Percentiles rank a stretch among this genome's conserved stretches.
Evolutionary conservation across 495 filamentous ascomycete genomes (phyloP).

Genomic region (Cercophora scortea): DNA sequence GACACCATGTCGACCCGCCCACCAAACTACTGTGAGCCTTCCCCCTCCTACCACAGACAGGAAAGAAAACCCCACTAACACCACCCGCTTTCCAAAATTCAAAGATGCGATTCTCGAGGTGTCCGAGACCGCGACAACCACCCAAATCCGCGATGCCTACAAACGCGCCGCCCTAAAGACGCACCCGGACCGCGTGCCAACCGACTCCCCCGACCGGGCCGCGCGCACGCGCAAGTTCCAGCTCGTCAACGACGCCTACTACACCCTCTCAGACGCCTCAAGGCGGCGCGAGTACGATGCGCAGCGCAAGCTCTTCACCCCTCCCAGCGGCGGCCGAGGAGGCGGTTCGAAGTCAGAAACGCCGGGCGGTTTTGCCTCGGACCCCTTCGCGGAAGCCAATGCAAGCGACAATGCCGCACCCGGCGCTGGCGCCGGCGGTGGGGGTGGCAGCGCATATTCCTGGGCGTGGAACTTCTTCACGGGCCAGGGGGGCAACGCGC

Average conservation of each 20-base stretch:
- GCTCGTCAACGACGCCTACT: slow-evolving; percentile 96
- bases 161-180: slow-evolving; percentile 90
- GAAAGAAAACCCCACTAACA: not conserved
- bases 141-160: slow-evolving; percentile 91
- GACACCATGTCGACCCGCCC: not conserved
- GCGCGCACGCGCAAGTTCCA: slow-evolving; percentile 85
- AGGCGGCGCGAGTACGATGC: slow-evolving; percentile 87
- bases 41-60: not conserved
- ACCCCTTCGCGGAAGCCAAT: slow-evolving; percentile 52
- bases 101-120: slow-evolving; percentile 66
- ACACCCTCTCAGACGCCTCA: slow-evolving; percentile 73
- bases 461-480: slow-evolving; percentile 48
- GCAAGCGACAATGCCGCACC: slow-evolving; percentile 32
- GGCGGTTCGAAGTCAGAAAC: slow-evolving; percentile 10
- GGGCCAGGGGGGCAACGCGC: slow-evolving; percentile 9
- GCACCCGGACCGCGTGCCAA: slow-evolving; percentile 86
- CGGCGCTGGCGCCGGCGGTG: slow-evolving; percentile 34
- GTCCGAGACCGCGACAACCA: slow-evolving; percentile 60
- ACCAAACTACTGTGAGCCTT: slow-evolving; percentile 4
- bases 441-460: slow-evolving; percentile 20
- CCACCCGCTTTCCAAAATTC: not conserved
- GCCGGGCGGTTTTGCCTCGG: slow-evolving; percentile 28
- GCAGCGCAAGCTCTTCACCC: slow-evolving; percentile 41
- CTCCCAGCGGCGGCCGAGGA: slow-evolving; percentile 10
- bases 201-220: slow-evolving; percentile 76